A percentile compares a stretch with the other conserved stretches of the same genome.
Conservation (phyloP, 2,329 filamentous ascomycete species). For the Thelonectria blattea region DNA sequence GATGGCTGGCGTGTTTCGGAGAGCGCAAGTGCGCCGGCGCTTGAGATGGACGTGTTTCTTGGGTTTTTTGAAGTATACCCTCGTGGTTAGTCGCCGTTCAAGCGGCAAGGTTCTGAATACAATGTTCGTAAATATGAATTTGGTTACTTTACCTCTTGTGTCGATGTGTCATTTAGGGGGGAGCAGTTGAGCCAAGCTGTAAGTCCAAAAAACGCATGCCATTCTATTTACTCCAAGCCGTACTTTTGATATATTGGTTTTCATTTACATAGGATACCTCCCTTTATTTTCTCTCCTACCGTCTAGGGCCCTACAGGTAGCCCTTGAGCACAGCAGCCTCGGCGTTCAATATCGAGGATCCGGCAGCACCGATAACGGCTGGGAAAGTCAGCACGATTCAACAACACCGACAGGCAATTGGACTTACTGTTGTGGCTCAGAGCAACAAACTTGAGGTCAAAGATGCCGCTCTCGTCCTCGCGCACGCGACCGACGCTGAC, state of each 20-base stretch:
- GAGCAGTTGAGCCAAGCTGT: neutral
- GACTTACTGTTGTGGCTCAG: constrained; percentile 78
- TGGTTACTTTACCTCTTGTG: neutral
- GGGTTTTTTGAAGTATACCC: constrained; percentile 17
- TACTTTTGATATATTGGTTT: constrained; percentile 11
- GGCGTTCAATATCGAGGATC: constrained; percentile 92
- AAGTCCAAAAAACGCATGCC: constrained; percentile 8
- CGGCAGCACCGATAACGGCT: constrained; percentile 94
- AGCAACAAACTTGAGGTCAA: constrained; percentile 94
- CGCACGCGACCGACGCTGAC: constrained; percentile 88
- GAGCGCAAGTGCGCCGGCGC: constrained; percentile 1
- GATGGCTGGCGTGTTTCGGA: constrained; percentile 4
- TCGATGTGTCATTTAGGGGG: neutral
- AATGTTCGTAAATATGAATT: neutral
- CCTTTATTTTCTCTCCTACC: neutral
- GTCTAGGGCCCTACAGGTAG: constrained; percentile 63
- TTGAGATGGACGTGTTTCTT: neutral
- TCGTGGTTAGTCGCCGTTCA: constrained; percentile 3
- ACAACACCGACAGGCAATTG: neutral
- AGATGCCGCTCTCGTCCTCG: constrained; percentile 85
- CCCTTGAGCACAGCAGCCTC: constrained; percentile 92
- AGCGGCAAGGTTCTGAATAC: constrained; percentile 5
- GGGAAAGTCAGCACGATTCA: constrained; percentile 16
- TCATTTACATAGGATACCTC: neutral
- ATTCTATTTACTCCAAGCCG: constrained; percentile 11